A percentile compares a stretch with the other conserved stretches of the same genome.
Conservation (phyloP, 495 filamentous ascomycete genomes). For the Hypoxylon cercidicola region DNA sequence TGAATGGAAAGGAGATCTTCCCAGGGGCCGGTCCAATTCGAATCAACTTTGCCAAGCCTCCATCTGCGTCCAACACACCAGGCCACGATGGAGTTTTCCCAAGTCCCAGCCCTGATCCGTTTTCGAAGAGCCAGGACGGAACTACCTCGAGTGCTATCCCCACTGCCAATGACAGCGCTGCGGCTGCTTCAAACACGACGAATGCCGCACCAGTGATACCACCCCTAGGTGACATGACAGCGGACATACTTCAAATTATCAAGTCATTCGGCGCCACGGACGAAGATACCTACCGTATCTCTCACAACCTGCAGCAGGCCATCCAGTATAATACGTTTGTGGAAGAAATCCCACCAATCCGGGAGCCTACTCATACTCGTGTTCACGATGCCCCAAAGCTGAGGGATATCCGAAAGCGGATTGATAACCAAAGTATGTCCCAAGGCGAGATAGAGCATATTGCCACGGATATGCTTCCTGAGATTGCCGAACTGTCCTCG, state of each 20-base stretch:
- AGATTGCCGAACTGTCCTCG: constrained; percentile 92
- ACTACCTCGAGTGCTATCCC: constrained; percentile 58
- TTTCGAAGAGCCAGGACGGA: constrained; percentile 63
- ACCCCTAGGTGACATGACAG: constrained; percentile 76
- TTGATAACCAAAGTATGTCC: constrained; percentile 91
- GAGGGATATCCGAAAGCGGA: constrained; percentile 94
- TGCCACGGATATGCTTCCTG: constrained; percentile 90
- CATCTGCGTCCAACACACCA: constrained; percentile 85
- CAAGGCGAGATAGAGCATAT: constrained; percentile 90
- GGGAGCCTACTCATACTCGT: constrained; percentile 88
- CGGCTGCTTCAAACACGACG: constrained; percentile 49
- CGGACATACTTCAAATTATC: constrained; percentile 87
- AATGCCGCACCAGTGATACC: constrained; percentile 72
- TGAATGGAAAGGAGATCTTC: constrained; percentile 98
- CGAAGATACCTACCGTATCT: constrained; percentile 81
- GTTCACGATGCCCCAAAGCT: constrained; percentile 96
- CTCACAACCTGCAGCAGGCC: constrained; percentile 75
- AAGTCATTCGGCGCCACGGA: constrained; percentile 86
- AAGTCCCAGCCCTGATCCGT: constrained; percentile 95
- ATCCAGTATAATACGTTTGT: constrained; percentile 77
- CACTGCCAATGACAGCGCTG: constrained; percentile 44
- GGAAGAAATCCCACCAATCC: constrained; percentile 87
- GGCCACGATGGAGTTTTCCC: constrained; percentile 83
- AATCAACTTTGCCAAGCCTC: constrained; percentile 97
- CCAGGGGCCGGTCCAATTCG: constrained; percentile 93